These are phyloP conservation scores for Cryptococcus hybrid DNA, from an alignment of 1,284 basidiomycete species.

Conservation along the genomic window DNA sequence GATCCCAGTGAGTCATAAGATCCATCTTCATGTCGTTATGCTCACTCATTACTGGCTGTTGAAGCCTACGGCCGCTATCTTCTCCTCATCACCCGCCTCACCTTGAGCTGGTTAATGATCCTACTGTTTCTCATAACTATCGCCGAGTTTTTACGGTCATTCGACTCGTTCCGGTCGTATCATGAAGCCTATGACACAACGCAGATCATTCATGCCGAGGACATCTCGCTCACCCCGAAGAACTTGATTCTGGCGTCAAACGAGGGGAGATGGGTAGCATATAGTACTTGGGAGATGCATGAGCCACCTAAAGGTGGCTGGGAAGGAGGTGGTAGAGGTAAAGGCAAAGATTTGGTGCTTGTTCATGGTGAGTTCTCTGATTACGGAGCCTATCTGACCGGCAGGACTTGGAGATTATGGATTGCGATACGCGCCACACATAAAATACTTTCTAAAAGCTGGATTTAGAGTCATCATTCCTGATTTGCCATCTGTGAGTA, in stretches of 20 bases:
- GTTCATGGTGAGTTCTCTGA: conserved; percentile 43
- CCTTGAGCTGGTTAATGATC: conserved; percentile 32
- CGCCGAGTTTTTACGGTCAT: conserved; percentile 46
- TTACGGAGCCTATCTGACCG: not conserved
- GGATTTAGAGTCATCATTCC: conserved; percentile 55
- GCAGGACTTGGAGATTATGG: conserved; percentile 51
- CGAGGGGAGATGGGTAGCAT: conserved; percentile 47
- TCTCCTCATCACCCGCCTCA: conserved; percentile 40
- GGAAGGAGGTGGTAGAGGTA: conserved; percentile 41
- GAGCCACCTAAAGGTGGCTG: conserved; percentile 36
- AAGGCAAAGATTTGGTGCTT: conserved; percentile 44
- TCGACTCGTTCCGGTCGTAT: conserved; percentile 20
- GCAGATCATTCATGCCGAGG: conserved; percentile 43
- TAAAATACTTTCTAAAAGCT: conserved; percentile 49
- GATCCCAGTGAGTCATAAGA: conserved; percentile 41
- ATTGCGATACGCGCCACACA: conserved; percentile 50
- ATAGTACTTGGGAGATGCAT: conserved; percentile 48
- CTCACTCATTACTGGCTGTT: not conserved
- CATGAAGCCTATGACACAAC: conserved; percentile 41
- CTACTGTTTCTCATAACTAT: conserved; percentile 30
- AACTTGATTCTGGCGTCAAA: conserved; percentile 31
- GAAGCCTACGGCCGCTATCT: conserved; percentile 47
- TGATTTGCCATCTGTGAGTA: conserved; percentile 54
- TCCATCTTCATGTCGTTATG: not conserved
- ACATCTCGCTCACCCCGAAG: conserved; percentile 40